Evolutionary conservation across 2,329 filamentous ascomycete genomes (phyloP).

Genomic region (Zopfia rhizophila): DNA sequence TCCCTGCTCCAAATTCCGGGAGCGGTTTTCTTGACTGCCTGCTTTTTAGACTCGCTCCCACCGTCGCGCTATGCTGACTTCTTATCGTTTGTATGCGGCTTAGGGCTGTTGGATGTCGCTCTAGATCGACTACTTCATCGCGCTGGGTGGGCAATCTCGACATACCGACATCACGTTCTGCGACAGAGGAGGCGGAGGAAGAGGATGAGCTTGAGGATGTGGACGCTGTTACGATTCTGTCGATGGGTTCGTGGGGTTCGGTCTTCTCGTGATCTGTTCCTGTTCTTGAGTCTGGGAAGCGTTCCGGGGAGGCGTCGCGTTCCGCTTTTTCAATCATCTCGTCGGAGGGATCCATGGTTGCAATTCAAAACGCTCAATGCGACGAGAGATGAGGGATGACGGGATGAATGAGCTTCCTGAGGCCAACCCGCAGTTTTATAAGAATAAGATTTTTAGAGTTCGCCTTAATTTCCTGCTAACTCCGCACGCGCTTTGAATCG

Average conservation of each 20-base stretch:
- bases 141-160: slow-evolving; percentile 71
- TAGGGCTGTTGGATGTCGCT: slow-evolving; percentile 74
- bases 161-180: slow-evolving; percentile 59
- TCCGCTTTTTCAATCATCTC: slow-evolving; percentile 65
- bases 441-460: no score
- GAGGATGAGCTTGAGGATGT: slow-evolving; percentile 57
- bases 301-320: slow-evolving; percentile 61
- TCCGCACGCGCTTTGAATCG: no score
- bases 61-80: slow-evolving; percentile 77
- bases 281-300: slow-evolving; percentile 25
- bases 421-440: no score
- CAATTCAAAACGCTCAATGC: no score
- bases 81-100: slow-evolving; percentile 76
- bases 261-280: no score
- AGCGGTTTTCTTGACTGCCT: slow-evolving; percentile 67
- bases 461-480: no score
- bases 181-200: slow-evolving; percentile 51
- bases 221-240: slow-evolving; percentile 67
- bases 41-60: slow-evolving; percentile 65
- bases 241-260: slow-evolving; percentile 60
- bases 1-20: slow-evolving; percentile 77
- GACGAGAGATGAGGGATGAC: no score
- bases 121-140: slow-evolving; percentile 65
- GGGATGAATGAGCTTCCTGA: no score
- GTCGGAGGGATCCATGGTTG: slow-evolving; percentile 64